A percentile compares a stretch with the other conserved stretches of the same genome.
These are phyloP conservation scores for Kockovaella imperatae DNA, from an alignment of 768 basidiomycete genomes.

Conservation along the genomic window DNA sequence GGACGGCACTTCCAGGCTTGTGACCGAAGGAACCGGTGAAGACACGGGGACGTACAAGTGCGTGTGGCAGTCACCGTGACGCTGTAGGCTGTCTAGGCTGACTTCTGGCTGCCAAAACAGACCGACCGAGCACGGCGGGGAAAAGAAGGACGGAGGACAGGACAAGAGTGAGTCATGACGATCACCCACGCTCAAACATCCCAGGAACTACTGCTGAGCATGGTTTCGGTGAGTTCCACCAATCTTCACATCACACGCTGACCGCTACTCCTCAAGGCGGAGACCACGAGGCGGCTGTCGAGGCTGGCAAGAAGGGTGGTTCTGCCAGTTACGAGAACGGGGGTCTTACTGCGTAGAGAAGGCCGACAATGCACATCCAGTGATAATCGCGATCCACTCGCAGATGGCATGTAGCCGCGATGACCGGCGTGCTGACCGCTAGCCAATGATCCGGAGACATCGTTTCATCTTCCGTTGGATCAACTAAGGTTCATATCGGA, in stretches of 20 bases:
- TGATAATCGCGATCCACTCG: no score
- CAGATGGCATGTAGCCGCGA: no score
- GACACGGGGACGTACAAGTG: constrained; percentile 37
- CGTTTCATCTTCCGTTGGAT: no score
- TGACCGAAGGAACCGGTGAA: constrained; percentile 37
- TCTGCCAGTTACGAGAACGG: constrained; percentile 41
- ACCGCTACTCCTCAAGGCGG: constrained; percentile 12
- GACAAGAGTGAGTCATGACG: constrained; percentile 21
- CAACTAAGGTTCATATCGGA: no score
- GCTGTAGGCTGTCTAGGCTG: not conserved
- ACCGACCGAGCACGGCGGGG: constrained; percentile 34
- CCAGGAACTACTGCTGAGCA: not conserved
- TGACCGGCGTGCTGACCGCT: no score
- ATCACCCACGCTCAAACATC: not conserved
- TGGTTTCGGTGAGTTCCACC: not conserved
- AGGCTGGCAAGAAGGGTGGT: constrained; percentile 40
- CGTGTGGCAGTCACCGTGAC: not conserved
- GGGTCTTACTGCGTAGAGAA: constrained; percentile 35
- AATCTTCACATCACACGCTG: not conserved
- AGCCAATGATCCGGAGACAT: no score
- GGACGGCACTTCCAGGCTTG: constrained; percentile 31
- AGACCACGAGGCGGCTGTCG: constrained; percentile 25
- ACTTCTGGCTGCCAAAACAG: no score
- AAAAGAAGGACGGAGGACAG: constrained; percentile 22
- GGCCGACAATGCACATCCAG: no score